These are phyloP conservation scores for Leccinum angustisporum DNA, from an alignment of 1,284 basidiomycete species.

Conservation along the genomic window DNA sequence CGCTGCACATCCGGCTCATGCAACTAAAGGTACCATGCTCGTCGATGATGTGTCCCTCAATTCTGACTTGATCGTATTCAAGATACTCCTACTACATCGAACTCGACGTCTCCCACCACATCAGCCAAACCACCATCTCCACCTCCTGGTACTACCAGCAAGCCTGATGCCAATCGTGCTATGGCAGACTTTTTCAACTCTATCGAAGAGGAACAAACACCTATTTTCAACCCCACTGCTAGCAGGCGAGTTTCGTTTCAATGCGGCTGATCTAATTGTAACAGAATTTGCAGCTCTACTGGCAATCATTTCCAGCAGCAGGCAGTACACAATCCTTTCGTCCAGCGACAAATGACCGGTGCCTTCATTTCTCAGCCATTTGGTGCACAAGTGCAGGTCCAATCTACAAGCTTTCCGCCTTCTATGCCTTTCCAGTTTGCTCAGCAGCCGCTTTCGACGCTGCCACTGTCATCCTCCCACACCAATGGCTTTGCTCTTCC, in stretches of 20 bases:
- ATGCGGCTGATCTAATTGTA: constrained; percentile 9
- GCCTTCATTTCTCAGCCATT: constrained; percentile 41
- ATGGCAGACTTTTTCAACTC: constrained; percentile 89
- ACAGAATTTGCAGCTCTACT: constrained; percentile 44
- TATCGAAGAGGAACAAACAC: constrained; percentile 82
- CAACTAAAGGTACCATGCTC: constrained; percentile 20
- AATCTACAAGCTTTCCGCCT: constrained; percentile 61
- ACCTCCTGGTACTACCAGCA: constrained; percentile 21
- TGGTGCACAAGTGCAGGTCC: constrained; percentile 44
- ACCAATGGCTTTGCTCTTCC: constrained; percentile 48
- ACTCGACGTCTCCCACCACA: constrained; percentile 17
- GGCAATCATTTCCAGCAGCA: constrained; percentile 62
- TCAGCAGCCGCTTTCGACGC: constrained; percentile 28
- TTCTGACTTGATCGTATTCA: constrained; percentile 2
- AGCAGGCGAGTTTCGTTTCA: constrained; percentile 44
- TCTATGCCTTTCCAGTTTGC: constrained; percentile 42
- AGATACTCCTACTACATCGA: constrained; percentile 17
- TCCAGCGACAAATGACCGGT: constrained; percentile 55
- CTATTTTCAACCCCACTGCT: constrained; percentile 68
- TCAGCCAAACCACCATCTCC: constrained; percentile 24
- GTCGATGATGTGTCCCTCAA: not conserved
- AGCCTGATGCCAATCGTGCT: constrained; percentile 37
- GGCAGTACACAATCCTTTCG: constrained; percentile 77
- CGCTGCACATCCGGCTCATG: constrained; percentile 24
- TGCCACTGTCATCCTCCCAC: constrained; percentile 23